Conservation (phyloP, 1,284 basidiomycete species). For the Bondarzewia mesenterica region DNA sequence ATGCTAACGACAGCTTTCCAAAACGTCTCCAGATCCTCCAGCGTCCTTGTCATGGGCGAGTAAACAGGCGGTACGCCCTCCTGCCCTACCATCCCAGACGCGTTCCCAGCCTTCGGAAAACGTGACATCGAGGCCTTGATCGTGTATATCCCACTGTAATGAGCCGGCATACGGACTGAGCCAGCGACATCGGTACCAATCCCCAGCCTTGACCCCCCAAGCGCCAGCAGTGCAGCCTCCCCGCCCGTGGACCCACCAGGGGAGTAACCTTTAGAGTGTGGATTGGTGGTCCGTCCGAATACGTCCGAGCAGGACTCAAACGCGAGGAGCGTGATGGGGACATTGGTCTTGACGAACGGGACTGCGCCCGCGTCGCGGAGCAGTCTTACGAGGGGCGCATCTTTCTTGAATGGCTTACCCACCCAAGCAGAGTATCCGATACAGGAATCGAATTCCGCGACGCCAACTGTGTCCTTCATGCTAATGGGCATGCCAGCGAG, state of each 20-base stretch:
- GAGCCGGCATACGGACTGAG: conserved; percentile 67
- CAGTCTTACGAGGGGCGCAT: conserved; percentile 48
- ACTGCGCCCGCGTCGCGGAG: conserved; percentile 65
- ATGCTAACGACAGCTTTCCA: conserved; percentile 50
- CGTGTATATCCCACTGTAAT: conserved; percentile 60
- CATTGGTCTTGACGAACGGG: conserved; percentile 73
- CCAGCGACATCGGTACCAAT: conserved; percentile 71
- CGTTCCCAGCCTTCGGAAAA: conserved; percentile 11
- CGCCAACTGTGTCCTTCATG: conserved; percentile 38
- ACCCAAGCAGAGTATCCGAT: conserved; percentile 54
- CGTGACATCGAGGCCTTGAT: conserved; percentile 40
- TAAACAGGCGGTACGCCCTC: conserved; percentile 51
- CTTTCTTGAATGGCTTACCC: conserved; percentile 20
- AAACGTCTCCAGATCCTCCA: conserved; percentile 61
- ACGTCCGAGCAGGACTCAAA: conserved; percentile 70
- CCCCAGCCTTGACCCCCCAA: conserved; percentile 63
- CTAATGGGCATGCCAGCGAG: conserved; percentile 41
- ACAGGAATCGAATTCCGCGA: conserved; percentile 49
- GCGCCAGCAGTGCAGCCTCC: conserved; percentile 61
- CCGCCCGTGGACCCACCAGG: conserved; percentile 68
- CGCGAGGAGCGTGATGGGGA: conserved; percentile 64
- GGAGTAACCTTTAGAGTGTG: conserved; percentile 47
- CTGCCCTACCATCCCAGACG: conserved; percentile 32
- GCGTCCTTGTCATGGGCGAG: conserved; percentile 63
- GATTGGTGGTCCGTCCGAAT: conserved; percentile 63